Base-by-base conservation (phyloP, 129 eudicot genomes). In the Saussurea involucrata region DNA sequence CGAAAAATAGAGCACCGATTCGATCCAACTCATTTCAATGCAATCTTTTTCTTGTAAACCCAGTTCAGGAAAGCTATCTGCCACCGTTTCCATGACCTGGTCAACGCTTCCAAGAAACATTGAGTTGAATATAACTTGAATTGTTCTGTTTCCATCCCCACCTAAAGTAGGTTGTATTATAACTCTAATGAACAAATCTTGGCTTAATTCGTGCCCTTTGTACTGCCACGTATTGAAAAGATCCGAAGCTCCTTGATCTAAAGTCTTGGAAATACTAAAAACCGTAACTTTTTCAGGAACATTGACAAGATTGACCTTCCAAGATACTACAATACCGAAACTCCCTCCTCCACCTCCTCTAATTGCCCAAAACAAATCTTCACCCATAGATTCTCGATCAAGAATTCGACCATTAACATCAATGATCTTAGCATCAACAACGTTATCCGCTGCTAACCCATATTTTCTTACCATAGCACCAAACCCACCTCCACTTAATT, bases 161-260 rank as follows among this genome's bases (percentile, higher is more conserved):
- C 31, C 27, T 17, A 24, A 21, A 73, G 44, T 36, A 18, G 78
- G 65, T 63, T 8, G 63, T 44, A 63, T 31, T 28, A 63, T 42
- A 29, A 81, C 25, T 63, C 85, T 69, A 1, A 81, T 63, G 60
- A 68, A 72, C 10, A 81, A 60, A 75, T 81, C 81, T 6, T 71
- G 13, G 49, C 24, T 27, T 4, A 70, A 7, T 2, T 32, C 32
- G 17, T 68, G 66, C 12, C 73, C 81, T 15, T 76, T 33, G 18
- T 36, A 15, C 63, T 82, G 85, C 81, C 85, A 82, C 61, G 25
- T 76, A 29, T 76, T 22, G 36, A 76, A 31, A 24, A 82, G 81
- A 22, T 18, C 44, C 18, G 74, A 36, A 3, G 67, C 80, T 24
- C 33, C 34, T 42, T 74, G 61, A 13, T 74, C 71, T 0, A 37